Base-by-base conservation (phyloP, 108 stramenopile species). In the Poteriospumella lacustris region DNA sequence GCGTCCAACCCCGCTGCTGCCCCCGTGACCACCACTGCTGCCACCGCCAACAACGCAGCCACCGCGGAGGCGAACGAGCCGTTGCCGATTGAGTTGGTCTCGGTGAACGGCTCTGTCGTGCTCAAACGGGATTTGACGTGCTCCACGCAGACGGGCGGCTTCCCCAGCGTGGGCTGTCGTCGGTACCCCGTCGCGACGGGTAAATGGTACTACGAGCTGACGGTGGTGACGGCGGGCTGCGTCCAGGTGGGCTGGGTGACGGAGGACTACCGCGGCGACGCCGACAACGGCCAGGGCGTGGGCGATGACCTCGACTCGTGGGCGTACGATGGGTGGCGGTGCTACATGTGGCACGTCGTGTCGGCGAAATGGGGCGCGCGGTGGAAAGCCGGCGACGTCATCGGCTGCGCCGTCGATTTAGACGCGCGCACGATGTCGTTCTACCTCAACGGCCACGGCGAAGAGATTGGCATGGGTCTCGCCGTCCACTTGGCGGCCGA, bases 131-230 rank as follows among this genome's bases (percentile, higher is more conserved):
- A 56, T 56, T 24, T 56, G 19, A 15, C 15, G 24, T 56, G 52
- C 52, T 56, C 52, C 52, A 56, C 52, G 24, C 52, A 15, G 24
- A 19, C 24, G 28, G 77, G 79, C 33, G 77, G 80, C 1, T 77
- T 80, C 77, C 62, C 75, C 15, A 70, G 67, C 36, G 75, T 76
- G 56, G 75, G 75, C 59, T 58, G 56, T n/a, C 56, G 75, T 9
- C 40, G 75, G 56, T 58, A 36, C 44, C 59, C 62, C 70, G 78
- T 93, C 33, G 88, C 88, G 24, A 73, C 82, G 58, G 94, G 94
- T 15, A 91, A 91, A 83, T 96, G 94, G 94, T 96, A 96, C 83
- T 96, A 95, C 81, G 96, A 96, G 81, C 89, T 90, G 24, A 85
- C 89, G 58, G 79, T 96, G 2, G 77, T 85, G 68, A 94, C 94